These are phyloP conservation scores for Micromonas commoda DNA, from an alignment of 139 green algal species.

Conservation along the genomic window DNA sequence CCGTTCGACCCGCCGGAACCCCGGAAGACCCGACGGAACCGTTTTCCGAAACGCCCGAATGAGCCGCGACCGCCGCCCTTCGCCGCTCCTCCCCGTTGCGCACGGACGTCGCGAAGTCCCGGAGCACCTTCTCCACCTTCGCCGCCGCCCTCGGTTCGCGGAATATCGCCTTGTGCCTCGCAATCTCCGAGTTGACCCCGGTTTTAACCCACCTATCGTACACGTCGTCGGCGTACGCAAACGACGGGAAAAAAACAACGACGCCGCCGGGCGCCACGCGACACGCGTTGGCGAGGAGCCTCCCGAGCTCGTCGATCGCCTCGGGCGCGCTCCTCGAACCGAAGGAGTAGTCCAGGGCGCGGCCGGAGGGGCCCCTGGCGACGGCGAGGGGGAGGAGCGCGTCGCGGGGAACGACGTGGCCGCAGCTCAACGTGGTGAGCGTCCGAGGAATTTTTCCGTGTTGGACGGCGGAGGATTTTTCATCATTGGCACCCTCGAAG, in stretches of 20 bases:
- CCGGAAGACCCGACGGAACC: not conserved
- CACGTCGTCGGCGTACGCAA: constrained; percentile 60
- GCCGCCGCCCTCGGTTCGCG: constrained; percentile 51
- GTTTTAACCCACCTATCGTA: constrained; percentile 48
- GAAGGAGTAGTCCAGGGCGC: constrained; percentile 55
- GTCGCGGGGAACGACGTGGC: constrained; percentile 69
- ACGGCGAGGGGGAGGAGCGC: constrained; percentile 60
- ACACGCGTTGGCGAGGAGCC: constrained; percentile 41
- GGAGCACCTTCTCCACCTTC: constrained; percentile 61
- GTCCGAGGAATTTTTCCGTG: not conserved
- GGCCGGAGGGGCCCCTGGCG: constrained; percentile 55
- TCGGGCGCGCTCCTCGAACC: not conserved
- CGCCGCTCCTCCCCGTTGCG: no score
- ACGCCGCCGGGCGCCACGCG: constrained; percentile 65
- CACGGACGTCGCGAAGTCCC: constrained; percentile 46
- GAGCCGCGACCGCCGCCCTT: not conserved
- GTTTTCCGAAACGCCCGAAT: not conserved
- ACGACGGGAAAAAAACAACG: constrained; percentile 89
- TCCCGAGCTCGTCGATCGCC: constrained; percentile 43
- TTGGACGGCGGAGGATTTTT: not conserved
- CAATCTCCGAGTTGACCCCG: constrained; percentile 48
- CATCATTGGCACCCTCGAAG: not conserved
- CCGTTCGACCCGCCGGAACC: not conserved
- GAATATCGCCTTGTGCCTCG: constrained; percentile 54
- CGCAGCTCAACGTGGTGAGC: constrained; percentile 64